Percentiles rank a stretch among this genome's conserved stretches.
phyloP scores from a whole-genome alignment of 495 filamentous ascomycete species.

The Xylaria longipes region DNA sequence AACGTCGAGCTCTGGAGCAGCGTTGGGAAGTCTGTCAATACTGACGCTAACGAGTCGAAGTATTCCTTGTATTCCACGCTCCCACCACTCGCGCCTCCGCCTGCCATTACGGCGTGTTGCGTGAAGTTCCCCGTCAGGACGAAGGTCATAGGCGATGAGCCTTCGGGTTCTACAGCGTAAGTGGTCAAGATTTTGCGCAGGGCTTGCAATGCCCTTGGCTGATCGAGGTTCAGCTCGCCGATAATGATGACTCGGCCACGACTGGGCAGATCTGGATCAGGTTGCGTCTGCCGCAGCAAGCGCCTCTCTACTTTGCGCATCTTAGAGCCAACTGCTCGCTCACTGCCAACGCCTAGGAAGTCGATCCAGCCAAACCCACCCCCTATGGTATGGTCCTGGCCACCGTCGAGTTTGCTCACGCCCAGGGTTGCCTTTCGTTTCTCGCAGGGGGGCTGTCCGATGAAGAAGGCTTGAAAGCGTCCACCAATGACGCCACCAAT shows the following conservation, averaged over 20 bases:
- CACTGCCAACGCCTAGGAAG: slow-evolving; percentile 89
- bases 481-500: slow-evolving; percentile 89
- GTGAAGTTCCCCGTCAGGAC: slow-evolving; percentile 87
- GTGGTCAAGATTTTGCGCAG: slow-evolving; percentile 73
- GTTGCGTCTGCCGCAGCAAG: slow-evolving; percentile 43
- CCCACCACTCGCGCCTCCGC: slow-evolving; percentile 68
- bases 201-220: slow-evolving; percentile 75
- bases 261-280: slow-evolving; percentile 36
- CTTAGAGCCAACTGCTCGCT: slow-evolving; percentile 78
- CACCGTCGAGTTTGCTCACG: slow-evolving; percentile 59
- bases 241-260: slow-evolving; percentile 70
- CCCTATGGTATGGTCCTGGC: slow-evolving; percentile 66
- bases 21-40: slow-evolving; percentile 84
- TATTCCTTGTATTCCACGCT: slow-evolving; percentile 94
- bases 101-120: slow-evolving; percentile 71
- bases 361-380: slow-evolving; percentile 96
- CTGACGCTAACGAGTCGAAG: slow-evolving; percentile 83
- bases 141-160: slow-evolving; percentile 76
- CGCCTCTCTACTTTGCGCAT: slow-evolving; percentile 77
- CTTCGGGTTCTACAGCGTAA: slow-evolving; percentile 67
- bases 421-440: slow-evolving; percentile 80
- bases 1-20: slow-evolving; percentile 82
- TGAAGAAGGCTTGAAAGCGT: slow-evolving; percentile 84
- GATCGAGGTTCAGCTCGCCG: slow-evolving; percentile 85
- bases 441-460: slow-evolving; percentile 90